Conservation (phyloP, 1,139 yeast genomes). For the Geotrichum siamense region DNA sequence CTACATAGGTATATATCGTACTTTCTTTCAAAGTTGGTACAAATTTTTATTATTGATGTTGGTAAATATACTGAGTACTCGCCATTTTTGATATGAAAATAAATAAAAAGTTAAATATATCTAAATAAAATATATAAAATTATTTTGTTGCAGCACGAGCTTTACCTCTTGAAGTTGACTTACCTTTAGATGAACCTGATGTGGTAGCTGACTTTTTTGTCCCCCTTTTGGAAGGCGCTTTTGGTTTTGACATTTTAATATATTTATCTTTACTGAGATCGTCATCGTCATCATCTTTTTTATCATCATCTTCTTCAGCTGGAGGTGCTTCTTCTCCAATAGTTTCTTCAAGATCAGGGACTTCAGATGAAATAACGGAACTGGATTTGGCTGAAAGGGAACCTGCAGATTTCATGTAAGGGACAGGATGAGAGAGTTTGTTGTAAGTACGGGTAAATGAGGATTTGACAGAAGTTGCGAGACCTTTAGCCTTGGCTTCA, state of each 20-base stretch:
- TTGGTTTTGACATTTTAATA: constrained; percentile 42
- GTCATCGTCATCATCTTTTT: constrained; percentile 31
- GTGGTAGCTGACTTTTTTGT: constrained; percentile 18
- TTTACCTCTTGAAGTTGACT: constrained; percentile 21
- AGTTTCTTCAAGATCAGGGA: constrained; percentile 54
- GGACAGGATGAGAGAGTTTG: constrained; percentile 67
- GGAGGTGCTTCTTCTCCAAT: constrained; percentile 54
- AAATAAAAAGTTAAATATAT: neutral
- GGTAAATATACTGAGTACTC: no score
- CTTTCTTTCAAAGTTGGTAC: no score
- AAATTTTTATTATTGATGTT: no score
- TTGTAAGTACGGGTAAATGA: constrained; percentile 85
- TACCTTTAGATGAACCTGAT: constrained; percentile 21
- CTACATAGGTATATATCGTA: no score
- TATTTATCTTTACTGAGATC: constrained; percentile 50
- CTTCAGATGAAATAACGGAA: constrained; percentile 28
- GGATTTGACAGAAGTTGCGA: constrained; percentile 69
- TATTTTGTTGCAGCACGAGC: constrained; percentile 18
- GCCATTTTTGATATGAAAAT: neutral
- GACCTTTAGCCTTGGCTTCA: constrained; percentile 53
- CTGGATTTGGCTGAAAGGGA: constrained; percentile 39
- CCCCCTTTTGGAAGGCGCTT: constrained; percentile 23
- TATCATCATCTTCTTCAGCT: constrained; percentile 42
- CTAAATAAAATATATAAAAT: constrained; percentile 1
- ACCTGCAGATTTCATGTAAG: constrained; percentile 65